Base-by-base conservation (phyloP, 202 grass and related monocot species). In the Panicum virgatum region DNA sequence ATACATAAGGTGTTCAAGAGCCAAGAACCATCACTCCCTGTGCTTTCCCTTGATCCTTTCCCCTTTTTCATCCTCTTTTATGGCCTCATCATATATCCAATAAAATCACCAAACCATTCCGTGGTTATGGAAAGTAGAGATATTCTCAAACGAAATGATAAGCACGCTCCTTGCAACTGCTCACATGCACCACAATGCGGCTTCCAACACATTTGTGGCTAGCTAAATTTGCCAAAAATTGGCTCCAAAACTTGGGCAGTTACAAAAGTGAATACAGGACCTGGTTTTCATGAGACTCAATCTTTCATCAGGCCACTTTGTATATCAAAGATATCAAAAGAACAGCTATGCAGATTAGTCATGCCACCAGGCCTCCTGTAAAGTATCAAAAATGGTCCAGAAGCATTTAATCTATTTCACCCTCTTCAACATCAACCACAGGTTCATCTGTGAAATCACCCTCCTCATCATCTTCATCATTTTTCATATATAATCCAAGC, bases 401-500 rank as follows among this genome's bases (percentile, higher is more conserved):
- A 74, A 62, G 20, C 18, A 63, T 63, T 86, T 84, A 91, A 82
- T 91, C 89, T 89, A 91, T 91, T 86, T 91, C 89, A 5, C 89
- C 89, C 73, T 91, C 89, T 46, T 91, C 89, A 2, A 90, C 76
- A 79, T 88, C 90, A 81, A 60, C 34, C 36, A 40, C 59, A 36
- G 25, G 83, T 38, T 59, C 88, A 75, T 86, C 73, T 82, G 82
- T 80, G 2, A 74, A 82, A 69, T 85, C 96, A 8, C 72, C 75
- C 81, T 97, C 94, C 22, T 97, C 94, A 0, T 94, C 95, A 14
- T 96, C 96, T 63, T 99, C 92, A 47, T 96, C 93, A 72, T 66
- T 89, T 87, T 99, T 99, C 83, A 96, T 99, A 65, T 87, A 99
- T 43, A 99, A 73, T 38, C 96, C 96, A 13, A 99, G 91, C 77